phyloP scores from a whole-genome alignment of 257 asterid genomes.

The Capsicum rhomboideum region DNA sequence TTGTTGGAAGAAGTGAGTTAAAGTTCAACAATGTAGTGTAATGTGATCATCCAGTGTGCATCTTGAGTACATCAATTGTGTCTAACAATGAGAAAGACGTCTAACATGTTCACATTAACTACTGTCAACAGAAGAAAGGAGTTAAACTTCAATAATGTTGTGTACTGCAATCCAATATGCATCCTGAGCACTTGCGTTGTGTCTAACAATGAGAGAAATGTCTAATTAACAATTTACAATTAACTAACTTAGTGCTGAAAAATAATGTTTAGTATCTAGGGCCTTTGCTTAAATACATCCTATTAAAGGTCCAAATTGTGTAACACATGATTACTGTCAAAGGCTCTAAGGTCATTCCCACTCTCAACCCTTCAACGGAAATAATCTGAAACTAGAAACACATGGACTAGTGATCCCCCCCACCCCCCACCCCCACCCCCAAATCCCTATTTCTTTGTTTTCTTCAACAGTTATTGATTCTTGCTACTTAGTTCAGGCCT shows the following conservation, averaged over 20 bases:
- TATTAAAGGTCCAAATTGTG: not conserved
- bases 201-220: not conserved
- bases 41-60: not conserved
- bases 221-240: not conserved
- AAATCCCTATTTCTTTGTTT: too few relatives aligned
- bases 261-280: not conserved
- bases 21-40: not conserved
- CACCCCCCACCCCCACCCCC: too few relatives aligned
- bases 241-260: not conserved
- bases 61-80: not conserved
- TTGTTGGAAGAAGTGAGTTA: not conserved
- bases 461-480: not conserved
- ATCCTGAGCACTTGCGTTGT: not conserved
- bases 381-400: not conserved
- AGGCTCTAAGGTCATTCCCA: not conserved
- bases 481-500: not conserved
- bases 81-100: not conserved
- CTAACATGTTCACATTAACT: not conserved
- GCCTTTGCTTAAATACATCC: not conserved
- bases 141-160: not conserved
- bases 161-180: not conserved
- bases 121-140: not conserved
- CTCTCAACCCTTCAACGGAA: not conserved
- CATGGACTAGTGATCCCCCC: not conserved
- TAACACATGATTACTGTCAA: not conserved